These are phyloP conservation scores for Diospyros kaki DNA, from an alignment of 148 eudicot genomes.

Conservation along the genomic window DNA sequence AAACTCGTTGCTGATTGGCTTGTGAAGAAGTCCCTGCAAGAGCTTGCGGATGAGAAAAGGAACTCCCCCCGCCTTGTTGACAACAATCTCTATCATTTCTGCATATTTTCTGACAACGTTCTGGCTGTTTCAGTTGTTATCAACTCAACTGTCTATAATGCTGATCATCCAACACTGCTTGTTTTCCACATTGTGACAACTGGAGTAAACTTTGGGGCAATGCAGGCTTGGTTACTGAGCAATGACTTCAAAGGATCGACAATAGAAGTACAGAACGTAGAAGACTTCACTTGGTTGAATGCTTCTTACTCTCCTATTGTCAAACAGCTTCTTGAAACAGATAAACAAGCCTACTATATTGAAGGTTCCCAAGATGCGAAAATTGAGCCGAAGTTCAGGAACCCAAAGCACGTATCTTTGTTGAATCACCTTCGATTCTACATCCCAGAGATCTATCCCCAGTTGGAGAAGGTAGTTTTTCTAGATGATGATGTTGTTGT, in stretches of 20 bases:
- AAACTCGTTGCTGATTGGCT: constrained; percentile 62
- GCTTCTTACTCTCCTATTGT: constrained; percentile 59
- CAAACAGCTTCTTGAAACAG: constrained; percentile 33
- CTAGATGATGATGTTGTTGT: constrained; percentile 81
- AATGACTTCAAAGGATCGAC: constrained; percentile 62
- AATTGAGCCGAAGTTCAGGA: constrained; percentile 47
- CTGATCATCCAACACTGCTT: constrained; percentile 70
- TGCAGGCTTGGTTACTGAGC: constrained; percentile 71
- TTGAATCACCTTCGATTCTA: constrained; percentile 76
- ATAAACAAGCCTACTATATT: constrained; percentile 41
- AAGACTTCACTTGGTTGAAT: constrained; percentile 70
- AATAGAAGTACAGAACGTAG: constrained; percentile 59
- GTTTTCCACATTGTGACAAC: constrained; percentile 78
- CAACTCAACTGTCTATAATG: constrained; percentile 68
- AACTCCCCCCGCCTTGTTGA: constrained; percentile 68
- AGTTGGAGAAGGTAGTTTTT: constrained; percentile 71
- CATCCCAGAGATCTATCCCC: constrained; percentile 66
- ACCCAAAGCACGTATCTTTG: constrained; percentile 52
- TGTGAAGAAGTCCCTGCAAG: constrained; percentile 29
- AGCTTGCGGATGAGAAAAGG: constrained; percentile 40
- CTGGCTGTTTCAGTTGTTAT: constrained; percentile 65
- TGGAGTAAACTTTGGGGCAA: constrained; percentile 53
- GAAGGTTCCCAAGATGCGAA: constrained; percentile 41
- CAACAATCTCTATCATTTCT: constrained; percentile 76
- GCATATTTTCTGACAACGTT: constrained; percentile 70